Base-by-base conservation (phyloP, 169 alveolate species). In the Eimeria praecox region DNA sequence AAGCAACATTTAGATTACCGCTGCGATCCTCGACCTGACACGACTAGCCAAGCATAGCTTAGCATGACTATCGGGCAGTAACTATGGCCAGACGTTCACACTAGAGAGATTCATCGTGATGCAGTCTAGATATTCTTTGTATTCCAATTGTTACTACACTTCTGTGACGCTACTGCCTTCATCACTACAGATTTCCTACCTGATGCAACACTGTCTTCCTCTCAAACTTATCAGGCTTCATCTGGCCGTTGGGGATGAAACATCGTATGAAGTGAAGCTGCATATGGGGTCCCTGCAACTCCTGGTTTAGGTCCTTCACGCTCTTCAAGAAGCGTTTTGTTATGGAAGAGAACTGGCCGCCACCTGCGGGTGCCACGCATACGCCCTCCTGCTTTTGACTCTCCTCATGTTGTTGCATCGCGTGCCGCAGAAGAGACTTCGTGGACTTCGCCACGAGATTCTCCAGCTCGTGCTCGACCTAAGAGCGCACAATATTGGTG, bases 191-290 rank as follows among this genome's bases (percentile, higher is more conserved):
- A 30, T 18, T 16, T 8, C 86, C 27, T 88, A 88, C 94, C 86
- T 88, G 94, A 40, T 52, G 83, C 42, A 88, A 86, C 27, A 88
- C 85, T 0, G 69, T 56, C 42, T 35, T 46, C 46, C 94, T 73
- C 16, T 88, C 71, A 44, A 88, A 69, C 33, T 40, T 40, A 33
- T 59, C 46, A 20, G 94, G 94, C 9, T 33, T 73, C 94, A 88
- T 88, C 35, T 46, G 16, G 69, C 75, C 35, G 49, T 88, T 88
- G 22, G 94, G 86, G 69, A 88, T 75, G 86, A 88, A 88, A 78
- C 94, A 88, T 40, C 94, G 94, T 59, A 88, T 88, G 86, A 88
- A 88, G 86, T 88, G 94, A 5, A 88, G 86, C 38, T 88, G 94
- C 94, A 88, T 69, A 49, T 24, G 46, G 69, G 85, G 73, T 27